Base-by-base conservation (phyloP, 2,329 filamentous ascomycete species). In the Ceratocystis variospora region DNA sequence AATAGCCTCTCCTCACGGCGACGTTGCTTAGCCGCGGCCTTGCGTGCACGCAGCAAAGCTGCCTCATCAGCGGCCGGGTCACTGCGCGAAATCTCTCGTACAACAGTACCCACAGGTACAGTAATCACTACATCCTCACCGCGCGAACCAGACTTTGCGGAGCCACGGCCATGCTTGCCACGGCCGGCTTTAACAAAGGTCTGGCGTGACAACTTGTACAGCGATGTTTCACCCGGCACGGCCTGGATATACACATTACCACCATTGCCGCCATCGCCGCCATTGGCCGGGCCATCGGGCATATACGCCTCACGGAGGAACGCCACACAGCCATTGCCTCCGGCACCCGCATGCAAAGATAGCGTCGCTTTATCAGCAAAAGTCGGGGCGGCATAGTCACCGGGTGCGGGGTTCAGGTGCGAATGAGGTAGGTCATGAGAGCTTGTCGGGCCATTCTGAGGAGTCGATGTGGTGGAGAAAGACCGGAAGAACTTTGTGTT, bases 181-280 rank as follows among this genome's bases (percentile, higher is more conserved):
- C 85, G 79, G 1, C 86, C 87, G 0, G 89, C 90, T 67, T 88
- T 87, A 63, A 93, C 76, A 66, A 90, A 83, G 1, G 89, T 85
- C 70, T 87, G 80, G 50, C 93, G 82, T 0, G 90, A 87, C 8
- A 99, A 80, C 77, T 96, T 97, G 77, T 97, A 92, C 68, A 99
- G 77, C 64, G 90, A 96, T 0, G 91, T 97, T 76, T 97, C 89
- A 68, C 91, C 90, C 65, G 88, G 86, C 1, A 96, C 85, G 6
- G 94, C 92, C 76, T 97, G 93, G 67, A 99, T 95, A 75, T 96
- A 97, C 70, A 99, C 80, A 71, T 88, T 95, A 48, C 94, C 94
- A 69, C 94, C 94, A 66, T 85, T 88, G 3, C 94, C 94, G 53
- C 94, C 94, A 73, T 99, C 91, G 68, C 94, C 94, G 62, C 94